Percentiles rank a stretch among this genome's conserved stretches.
phyloP scores from a whole-genome alignment of 2,329 filamentous ascomycete genomes.

The Stachybotrys chartarum region DNA sequence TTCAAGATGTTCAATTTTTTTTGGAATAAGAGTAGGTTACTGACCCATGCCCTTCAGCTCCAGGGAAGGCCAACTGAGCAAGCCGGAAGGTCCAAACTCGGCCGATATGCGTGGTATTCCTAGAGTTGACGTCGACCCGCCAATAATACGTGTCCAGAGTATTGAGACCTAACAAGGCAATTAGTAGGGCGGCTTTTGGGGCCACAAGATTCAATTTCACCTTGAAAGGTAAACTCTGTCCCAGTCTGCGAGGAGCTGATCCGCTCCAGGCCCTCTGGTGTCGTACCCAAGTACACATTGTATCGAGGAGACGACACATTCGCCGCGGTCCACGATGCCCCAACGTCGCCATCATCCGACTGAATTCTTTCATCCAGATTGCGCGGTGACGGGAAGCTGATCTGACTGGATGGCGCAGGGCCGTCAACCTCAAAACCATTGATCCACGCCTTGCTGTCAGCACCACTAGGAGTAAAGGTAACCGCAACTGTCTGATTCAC shows the following conservation, averaged over 20 bases:
- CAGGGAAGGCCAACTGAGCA: slow-evolving; percentile 27
- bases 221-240: background rate
- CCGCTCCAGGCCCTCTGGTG: slow-evolving; percentile 5
- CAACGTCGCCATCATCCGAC: slow-evolving; percentile 6
- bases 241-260: slow-evolving; percentile 1
- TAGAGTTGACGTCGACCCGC: slow-evolving; percentile 19
- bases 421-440: slow-evolving; percentile 24
- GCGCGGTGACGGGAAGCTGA: slow-evolving; percentile 18
- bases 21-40: background rate
- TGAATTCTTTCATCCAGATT: slow-evolving; percentile 20
- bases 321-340: slow-evolving; percentile 15
- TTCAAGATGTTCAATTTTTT: background rate
- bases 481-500: slow-evolving; percentile 14
- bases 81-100: slow-evolving; percentile 20
- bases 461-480: slow-evolving; percentile 11
- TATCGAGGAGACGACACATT: slow-evolving; percentile 11
- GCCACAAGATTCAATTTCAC: background rate
- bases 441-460: slow-evolving; percentile 15
- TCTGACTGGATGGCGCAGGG: slow-evolving; percentile 12
- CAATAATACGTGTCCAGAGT: slow-evolving; percentile 20
- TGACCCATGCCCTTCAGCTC: slow-evolving; percentile 27
- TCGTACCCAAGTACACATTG: slow-evolving; percentile 18
- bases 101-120: slow-evolving; percentile 10
- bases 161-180: slow-evolving; percentile 7
- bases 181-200: background rate